Base-by-base conservation (phyloP, 768 basidiomycete genomes). In the Russula sp. region DNA sequence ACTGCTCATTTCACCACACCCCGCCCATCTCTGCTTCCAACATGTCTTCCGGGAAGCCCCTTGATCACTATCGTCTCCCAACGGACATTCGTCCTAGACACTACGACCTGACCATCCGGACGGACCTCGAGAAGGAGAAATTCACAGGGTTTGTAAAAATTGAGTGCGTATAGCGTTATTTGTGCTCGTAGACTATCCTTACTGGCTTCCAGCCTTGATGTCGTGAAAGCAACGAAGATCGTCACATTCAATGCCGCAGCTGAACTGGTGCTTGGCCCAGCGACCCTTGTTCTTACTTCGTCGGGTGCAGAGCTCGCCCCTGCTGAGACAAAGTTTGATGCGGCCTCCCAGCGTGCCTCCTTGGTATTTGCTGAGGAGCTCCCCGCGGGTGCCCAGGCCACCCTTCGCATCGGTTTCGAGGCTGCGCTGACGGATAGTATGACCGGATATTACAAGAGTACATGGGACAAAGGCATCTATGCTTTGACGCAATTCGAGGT, bases 401-500 rank as follows among this genome's bases (percentile, higher is more conserved):
- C 84, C 66, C 73, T 98, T 57, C 84, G 79, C 66, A 75, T 94
- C 56, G 77, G 78, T 2, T 97, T 90, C 76, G 78, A 75, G 57
- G 86, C 84, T 13, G 78, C 82, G 68, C 78, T 98, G 50, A 84
- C 80, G 2, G 81, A 80, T 45, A 79, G 76, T 61, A 89, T 97
- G 92, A 82, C 82, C 71, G 94, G 92, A 31, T 93, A 94, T 74
- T 94, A 94, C 77, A 82, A 82, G 82, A 88, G 71, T 72, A 82
- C 48, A 81, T 85, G 53, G 86, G 85, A 37, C 80, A 84, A 67
- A 83, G 81, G 67, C 82, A 83, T 81, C 63, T 89, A 90, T 71
- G 80, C 88, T 34, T 77, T 98, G 58, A 97, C 96, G 42, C 95
- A 98, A 75, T 96, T 94, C 67, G 92, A 89, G 78, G 89, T 85